Evolutionary conservation across 345 rosid species (phyloP).

Genomic region (Linum tenue): DNA sequence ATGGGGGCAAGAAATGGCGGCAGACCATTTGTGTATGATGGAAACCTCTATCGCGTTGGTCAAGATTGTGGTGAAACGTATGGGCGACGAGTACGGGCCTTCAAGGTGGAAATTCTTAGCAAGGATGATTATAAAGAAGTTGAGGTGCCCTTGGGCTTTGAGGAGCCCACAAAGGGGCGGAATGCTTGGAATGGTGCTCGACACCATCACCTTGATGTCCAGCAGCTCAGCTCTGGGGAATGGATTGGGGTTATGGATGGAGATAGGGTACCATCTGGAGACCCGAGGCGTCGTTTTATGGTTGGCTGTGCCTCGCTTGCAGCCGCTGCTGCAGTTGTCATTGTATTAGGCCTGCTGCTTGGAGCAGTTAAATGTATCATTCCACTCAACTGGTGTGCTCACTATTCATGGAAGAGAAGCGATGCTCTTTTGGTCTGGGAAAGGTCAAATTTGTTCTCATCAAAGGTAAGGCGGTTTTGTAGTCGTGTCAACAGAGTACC

Average conservation of each 20-base stretch:
- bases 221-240: conserved; percentile 64
- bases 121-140: conserved; percentile 60
- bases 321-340: conserved; percentile 38
- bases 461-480: conserved; percentile 54
- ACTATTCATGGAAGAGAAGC: conserved; percentile 53
- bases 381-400: conserved; percentile 73
- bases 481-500: conserved; percentile 65
- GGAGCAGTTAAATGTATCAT: conserved; percentile 75
- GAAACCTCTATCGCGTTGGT: conserved; percentile 81
- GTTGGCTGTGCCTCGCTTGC: conserved; percentile 66
- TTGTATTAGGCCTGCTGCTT: conserved; percentile 51
- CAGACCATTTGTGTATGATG: conserved; percentile 57
- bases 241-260: conserved; percentile 87
- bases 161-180: conserved; percentile 44
- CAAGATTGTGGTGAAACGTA: conserved; percentile 89
- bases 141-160: conserved; percentile 54
- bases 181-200: conserved; percentile 87
- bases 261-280: conserved; percentile 78
- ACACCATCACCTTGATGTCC: conserved; percentile 73
- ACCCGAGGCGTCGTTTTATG: conserved; percentile 37
- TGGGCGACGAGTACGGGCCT: conserved; percentile 53
- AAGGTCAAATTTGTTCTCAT: conserved; percentile 40
- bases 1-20: conserved; percentile 93
- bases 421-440: conserved; percentile 44
- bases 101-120: conserved; percentile 59